A percentile compares a stretch with the other conserved stretches of the same genome.
These are phyloP conservation scores for Oryza officinalis DNA, from an alignment of 176 grass and related monocot species.

Conservation along the genomic window DNA sequence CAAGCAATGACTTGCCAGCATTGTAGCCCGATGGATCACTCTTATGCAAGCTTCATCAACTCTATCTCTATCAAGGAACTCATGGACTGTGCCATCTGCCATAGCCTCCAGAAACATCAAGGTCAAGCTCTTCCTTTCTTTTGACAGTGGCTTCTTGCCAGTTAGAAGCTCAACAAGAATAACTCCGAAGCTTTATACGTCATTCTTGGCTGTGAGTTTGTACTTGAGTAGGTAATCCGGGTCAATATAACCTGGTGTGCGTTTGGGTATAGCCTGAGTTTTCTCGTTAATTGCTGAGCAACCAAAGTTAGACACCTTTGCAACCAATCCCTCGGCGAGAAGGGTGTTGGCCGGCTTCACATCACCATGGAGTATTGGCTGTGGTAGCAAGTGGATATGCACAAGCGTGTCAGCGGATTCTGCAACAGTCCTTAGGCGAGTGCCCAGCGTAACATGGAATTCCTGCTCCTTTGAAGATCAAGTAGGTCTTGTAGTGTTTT, in stretches of 20 bases:
- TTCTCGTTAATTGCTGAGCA: neutral
- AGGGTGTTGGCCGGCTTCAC: neutral
- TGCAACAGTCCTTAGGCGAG: neutral
- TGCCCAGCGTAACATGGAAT: no score
- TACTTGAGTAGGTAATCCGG: no score
- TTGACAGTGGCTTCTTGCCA: neutral
- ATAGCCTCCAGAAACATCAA: constrained; percentile 7
- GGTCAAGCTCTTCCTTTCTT: constrained; percentile 9
- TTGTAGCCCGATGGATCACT: neutral
- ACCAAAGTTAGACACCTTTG: neutral
- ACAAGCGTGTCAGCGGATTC: neutral
- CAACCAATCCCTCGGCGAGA: neutral
- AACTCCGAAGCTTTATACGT: constrained; percentile 37
- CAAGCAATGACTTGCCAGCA: constrained; percentile 22
- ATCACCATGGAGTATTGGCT: neutral
- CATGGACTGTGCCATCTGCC: neutral
- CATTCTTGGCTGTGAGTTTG: neutral
- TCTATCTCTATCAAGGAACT: neutral
- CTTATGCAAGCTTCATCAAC: neutral
- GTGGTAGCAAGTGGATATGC: neutral
- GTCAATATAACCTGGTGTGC: no score
- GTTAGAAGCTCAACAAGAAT: constrained; percentile 36
- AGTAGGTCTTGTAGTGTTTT: no score
- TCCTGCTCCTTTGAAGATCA: no score
- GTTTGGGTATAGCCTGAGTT: neutral